These are phyloP conservation scores for Didymella lethalis DNA, from an alignment of 2,329 filamentous ascomycete species.

Conservation along the genomic window DNA sequence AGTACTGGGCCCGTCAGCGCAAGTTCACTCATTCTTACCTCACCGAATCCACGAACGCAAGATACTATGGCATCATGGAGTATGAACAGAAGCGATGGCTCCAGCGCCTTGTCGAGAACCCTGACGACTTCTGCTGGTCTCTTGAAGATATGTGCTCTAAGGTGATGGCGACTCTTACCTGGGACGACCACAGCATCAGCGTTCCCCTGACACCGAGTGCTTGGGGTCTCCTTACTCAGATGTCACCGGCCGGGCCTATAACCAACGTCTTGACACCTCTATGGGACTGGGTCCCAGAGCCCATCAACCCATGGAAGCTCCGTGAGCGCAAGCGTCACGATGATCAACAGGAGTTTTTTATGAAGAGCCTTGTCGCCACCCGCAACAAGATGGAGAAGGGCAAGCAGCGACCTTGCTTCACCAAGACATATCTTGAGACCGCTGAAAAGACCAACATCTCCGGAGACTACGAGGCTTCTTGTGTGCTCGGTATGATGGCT, in stretches of 20 bases:
- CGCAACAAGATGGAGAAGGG: conserved; percentile 45
- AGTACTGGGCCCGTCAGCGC: conserved; percentile 64
- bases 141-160: conserved; percentile 67
- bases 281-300: conserved; percentile 59
- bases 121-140: conserved; percentile 60
- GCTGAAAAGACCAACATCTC: conserved; percentile 53
- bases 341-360: conserved; percentile 62
- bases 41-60: conserved; percentile 55
- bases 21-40: conserved; percentile 62
- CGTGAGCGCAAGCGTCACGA: conserved; percentile 63
- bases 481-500: conserved; percentile 51
- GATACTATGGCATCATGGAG: conserved; percentile 60
- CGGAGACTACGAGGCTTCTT: conserved; percentile 51
- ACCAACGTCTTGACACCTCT: conserved; percentile 65
- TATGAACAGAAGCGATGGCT: conserved; percentile 64
- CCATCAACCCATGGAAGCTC: conserved; percentile 63
- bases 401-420: conserved; percentile 45
- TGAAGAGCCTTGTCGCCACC: conserved; percentile 55
- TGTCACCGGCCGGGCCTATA: conserved; percentile 65
- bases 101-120: conserved; percentile 57
- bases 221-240: conserved; percentile 65
- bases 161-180: conserved; percentile 63
- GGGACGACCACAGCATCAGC: conserved; percentile 61
- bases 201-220: conserved; percentile 60
- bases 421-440: conserved; percentile 45